Evolutionary conservation across 257 asterid species (phyloP), one percentile per base, ranked within the genome.

Genomic region (Oldenlandia corymbosa): DNA sequence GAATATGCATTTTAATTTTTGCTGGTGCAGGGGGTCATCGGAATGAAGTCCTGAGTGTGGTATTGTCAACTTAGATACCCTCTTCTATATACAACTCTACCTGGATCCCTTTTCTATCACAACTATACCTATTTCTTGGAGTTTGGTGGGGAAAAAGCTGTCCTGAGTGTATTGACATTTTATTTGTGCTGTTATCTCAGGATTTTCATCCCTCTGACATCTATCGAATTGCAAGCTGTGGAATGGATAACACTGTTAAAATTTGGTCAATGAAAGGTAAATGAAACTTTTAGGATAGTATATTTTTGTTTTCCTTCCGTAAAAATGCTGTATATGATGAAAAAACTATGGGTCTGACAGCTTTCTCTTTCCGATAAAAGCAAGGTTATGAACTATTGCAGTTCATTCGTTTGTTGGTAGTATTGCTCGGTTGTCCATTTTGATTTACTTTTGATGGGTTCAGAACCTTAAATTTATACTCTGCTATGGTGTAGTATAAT

Each of bases 1-100:
- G 99, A 68, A 84, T 92, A 76, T 92, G 99, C 86, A 92, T 92
- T 75, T 83, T 93, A 83, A 78, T 93, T 61, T 93, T 89, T 90
- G 96, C 99, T 77, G 99, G 99, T 66, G 95, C 99, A 62, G 99
- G 99, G 53, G 99, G 99, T 69, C 99, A 93, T 75, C 97, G 96
- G 54, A 93, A 93, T 85, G 99, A 93, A 81, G 97, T 93, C 53
- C 94, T 93, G 62, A 93, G 99, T 72, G 97, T 93, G 90, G 99
- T 93, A 84, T 13, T 71, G 63, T 53, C 50, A 49, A 63, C 28
- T 5, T 36, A 46, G 28, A 27, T 68, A 7, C 46, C 68, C 34
- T 41, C 49, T 23, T 45, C 2, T n/a, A 7, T 39, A 36, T 36
- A 12, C n/a, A 4, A 11, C 23, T 56, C 34, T 28, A n/a, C n/a